Evolutionary conservation across 2,329 filamentous ascomycete species (phyloP).

Genomic region (Penicillium corylophilum): DNA sequence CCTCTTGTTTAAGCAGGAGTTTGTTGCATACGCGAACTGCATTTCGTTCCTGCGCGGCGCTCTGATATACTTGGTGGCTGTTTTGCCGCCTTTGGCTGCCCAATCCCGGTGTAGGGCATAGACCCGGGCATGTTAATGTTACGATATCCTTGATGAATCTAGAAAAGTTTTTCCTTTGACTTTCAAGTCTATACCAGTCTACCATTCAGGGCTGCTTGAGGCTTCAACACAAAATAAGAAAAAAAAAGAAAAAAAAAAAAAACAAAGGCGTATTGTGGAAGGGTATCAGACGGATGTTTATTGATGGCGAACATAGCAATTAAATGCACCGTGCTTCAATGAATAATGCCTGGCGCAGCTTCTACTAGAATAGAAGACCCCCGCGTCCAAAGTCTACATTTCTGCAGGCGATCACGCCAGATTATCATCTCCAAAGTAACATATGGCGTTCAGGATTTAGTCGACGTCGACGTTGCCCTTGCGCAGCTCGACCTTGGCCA

Average conservation of each 20-base stretch:
- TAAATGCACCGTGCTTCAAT: constrained; percentile 12
- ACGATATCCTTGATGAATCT: constrained; percentile 26
- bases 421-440: neutral
- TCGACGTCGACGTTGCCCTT: constrained; percentile 45
- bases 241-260: too few relatives aligned
- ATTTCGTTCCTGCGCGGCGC: constrained; percentile 19
- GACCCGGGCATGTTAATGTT: constrained; percentile 19
- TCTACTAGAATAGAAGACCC: neutral
- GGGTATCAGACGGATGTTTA: constrained; percentile 22
- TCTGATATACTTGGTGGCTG: constrained; percentile 11
- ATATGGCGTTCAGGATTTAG: constrained; percentile 20
- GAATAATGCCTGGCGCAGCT: constrained; percentile 6
- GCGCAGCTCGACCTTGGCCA: constrained; percentile 44
- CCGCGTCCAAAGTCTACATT: constrained; percentile 4
- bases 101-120: constrained; percentile 10
- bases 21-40: constrained; percentile 16
- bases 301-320: constrained; percentile 15
- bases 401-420: neutral
- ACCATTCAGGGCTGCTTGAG: neutral
- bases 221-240: neutral
- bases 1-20: constrained; percentile 29
- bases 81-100: constrained; percentile 8
- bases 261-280: constrained; percentile 4
- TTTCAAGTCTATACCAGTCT: neutral
- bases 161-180: constrained; percentile 15